Base-by-base conservation (phyloP, 768 basidiomycete genomes). In the Lanmaoa rubissima region DNA sequence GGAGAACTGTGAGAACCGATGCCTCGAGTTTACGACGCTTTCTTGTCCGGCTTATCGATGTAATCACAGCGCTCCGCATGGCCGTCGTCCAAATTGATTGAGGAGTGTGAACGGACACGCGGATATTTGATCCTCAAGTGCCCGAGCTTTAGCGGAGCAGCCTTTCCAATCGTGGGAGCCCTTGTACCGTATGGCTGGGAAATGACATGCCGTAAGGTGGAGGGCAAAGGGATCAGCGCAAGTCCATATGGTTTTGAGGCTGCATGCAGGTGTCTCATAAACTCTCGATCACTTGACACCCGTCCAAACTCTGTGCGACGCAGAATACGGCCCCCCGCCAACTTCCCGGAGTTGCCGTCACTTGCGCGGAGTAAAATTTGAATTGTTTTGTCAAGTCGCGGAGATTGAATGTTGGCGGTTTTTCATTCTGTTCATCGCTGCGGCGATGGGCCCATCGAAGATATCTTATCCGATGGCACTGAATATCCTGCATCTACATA, bases 401-500 rank as follows among this genome's bases (percentile, higher is more conserved):
- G 66, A 68, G 65, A 57, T 67, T 48, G 50, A 67, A 69, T 41
- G n/a, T 1, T 11, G 14, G 1, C 12, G 3, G 24, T 24, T 10
- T 55, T 53, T 43, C 24, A 21, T 32, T 26, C 34, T 36, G 13
- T 21, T 43, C 42, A 24, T 28, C 26, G 26, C 17, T 32, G 24
- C 24, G 48, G 13, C 24, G 48, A 65, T 60, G 65, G 53, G 39
- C 10, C 38, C 13, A 58, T 69, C 19, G 82, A 83, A 61, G 84
- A 85, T 58, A 80, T 85, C 53, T 64, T 84, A 11, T 76, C 72
- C 48, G 84, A 85, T 54, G 21, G 73, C 80, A 5, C 73, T 85
- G 3, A 24, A n/a, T n/a, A n/a, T n/a, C n/a, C n/a, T n/a, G n/a
- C n/a, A n/a, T n/a, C n/a, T n/a, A n/a, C n/a, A n/a, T n/a, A n/a